Evolutionary conservation across 345 rosid genomes (phyloP), one percentile per base, ranked within the genome.

Genomic region (Bruguiera gymnorhiza): DNA sequence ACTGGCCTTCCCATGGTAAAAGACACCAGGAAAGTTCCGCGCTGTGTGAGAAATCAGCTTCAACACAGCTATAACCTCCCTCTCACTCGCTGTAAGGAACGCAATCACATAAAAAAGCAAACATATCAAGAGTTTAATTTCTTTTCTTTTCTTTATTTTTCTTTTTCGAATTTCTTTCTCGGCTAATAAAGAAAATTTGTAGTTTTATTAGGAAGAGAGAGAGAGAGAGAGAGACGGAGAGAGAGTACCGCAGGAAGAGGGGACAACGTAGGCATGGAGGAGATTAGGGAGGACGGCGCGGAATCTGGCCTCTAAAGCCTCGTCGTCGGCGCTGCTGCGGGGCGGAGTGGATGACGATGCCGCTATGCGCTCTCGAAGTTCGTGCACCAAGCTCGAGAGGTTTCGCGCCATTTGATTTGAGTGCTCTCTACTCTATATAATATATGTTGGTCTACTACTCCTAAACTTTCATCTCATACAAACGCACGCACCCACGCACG

Each of bases 11-110:
- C 99, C 99, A 48, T 87, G 92, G 80, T 81, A 83, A 81, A 89
- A 94, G 56, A 94, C 93, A 24, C 93, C 96, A 4, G 96, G 93
- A 70, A 85, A 79, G 68, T 79, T 89, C 84, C 77, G 85, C 23
- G 99, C 88, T n/a, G 81, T 82, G 34, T 88, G 82, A 66, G 97
- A 82, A 69, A 94, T 82, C 71, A 94, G 88, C 89, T 89, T 94
- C 74, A 94, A 72, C 23, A 92, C 87, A 65, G 96, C 97, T 60
- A 86, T 73, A 15, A 88, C 97, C 73, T 94, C 91, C 75, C 97
- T 82, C 67, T 91, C 88, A 69, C 83, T 91, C 26, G 89, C 97
- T 91, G 85, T 76, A 72, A 76, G 53, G 60, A 67, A 66, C 15
- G 55, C 55, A 72, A 62, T 63, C 65, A 69, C 19, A 30, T 0